Percentiles rank a stretch among this genome's conserved stretches.
Conservation (phyloP, 2,329 filamentous ascomycete species). For the Fusarium sp. region DNA sequence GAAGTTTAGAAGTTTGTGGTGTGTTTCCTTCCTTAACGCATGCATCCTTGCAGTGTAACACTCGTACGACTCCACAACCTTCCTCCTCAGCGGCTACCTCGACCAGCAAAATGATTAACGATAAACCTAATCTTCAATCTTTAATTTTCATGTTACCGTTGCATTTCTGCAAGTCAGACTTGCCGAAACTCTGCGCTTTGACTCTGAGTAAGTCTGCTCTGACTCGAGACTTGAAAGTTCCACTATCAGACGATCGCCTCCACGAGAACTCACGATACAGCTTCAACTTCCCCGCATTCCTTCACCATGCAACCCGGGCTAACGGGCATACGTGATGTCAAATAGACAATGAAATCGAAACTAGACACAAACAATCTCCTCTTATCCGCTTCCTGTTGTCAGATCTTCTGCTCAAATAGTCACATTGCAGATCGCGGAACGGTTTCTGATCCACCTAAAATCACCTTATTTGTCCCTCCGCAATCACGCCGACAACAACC, state of each 20-base stretch:
- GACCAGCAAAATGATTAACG: neutral
- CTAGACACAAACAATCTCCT: neutral
- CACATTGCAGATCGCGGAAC: neutral
- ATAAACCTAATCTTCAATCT: neutral
- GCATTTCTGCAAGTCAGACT: neutral
- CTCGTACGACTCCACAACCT: neutral
- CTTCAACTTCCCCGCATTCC: constrained; percentile 17
- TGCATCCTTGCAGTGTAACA: constrained; percentile 1
- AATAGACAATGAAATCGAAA: neutral
- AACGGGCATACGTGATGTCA: constrained; percentile 13
- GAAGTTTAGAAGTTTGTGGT: neutral
- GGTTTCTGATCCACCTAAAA: constrained; percentile 1
- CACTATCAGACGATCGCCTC: neutral
- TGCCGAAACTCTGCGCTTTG: neutral
- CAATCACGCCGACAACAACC: neutral
- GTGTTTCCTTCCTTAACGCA: neutral
- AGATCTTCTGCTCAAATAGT: neutral
- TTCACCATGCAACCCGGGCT: constrained; percentile 11
- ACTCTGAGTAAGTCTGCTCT: neutral
- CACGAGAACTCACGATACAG: neutral
- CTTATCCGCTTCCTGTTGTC: neutral
- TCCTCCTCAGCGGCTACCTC: neutral
- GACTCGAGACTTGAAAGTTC: neutral
- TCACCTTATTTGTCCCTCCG: constrained; percentile 1
- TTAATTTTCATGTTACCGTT: accelerated